Base-by-base conservation (phyloP, 148 eudicot genomes). In the Persicaria tinctoria region DNA sequence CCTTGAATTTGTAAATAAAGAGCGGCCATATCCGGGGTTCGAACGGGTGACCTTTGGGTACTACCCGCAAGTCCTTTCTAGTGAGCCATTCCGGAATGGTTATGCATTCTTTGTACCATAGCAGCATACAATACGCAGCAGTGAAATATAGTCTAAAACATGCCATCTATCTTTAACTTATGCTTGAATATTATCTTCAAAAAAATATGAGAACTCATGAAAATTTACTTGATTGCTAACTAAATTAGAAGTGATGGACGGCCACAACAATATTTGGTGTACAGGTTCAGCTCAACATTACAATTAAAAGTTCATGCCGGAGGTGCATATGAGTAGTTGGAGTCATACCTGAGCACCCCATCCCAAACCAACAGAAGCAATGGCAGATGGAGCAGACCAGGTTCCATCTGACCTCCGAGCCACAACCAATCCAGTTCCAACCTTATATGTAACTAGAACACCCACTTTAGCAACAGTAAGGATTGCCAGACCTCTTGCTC, bases 331-430 rank as follows among this genome's bases (percentile, higher is more conserved):
- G 13, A 63, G 49, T 20, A 49, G 46, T 20, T 18, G 12, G 48
- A 68, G 8, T 68, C 68, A 69, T 86, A 96, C 97, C 99, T 96
- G 99, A 55, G 89, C 95, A 76, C 99, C 99, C 99, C 99, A 96
- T 77, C 97, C 99, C 79, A 96, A 83, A 78, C 99, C 99, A 80
- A 78, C 89, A 11, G 99, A 96, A 59, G 81, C 82, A 78, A 96
- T 88, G 75, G 99, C 99, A 72, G 99, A 96, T 73, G 99, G 99
- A 48, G 99, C 97, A 76, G 99, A 96, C 99, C 99, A 96, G 72
- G 94, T 88, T 74, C 99, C 99, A 81, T 92, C 99, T 73, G 88
- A 79, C 80, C 93, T 87, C 74, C 93, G 92, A 74, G 99, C 93
- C 76, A 96, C 86, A 18, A 96, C 99, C 86, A 96, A 81, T 32